Evolutionary conservation across 2,329 filamentous ascomycete species (phyloP).

Genomic region (Colletotrichum costaricense): DNA sequence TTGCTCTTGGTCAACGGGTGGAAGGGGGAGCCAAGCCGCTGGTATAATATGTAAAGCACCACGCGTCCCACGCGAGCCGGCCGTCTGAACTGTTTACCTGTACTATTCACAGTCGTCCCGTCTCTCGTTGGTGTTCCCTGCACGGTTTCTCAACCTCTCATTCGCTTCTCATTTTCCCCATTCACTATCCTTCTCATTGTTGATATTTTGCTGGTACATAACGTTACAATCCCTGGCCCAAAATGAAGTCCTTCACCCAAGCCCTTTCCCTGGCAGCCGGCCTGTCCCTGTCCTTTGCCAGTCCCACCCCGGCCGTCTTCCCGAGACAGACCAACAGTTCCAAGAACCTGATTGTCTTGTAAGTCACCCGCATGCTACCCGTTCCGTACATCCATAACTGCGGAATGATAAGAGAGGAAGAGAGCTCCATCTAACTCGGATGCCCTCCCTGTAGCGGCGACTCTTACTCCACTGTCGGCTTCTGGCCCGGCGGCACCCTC

Average conservation of each 20-base stretch:
- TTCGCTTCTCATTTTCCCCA: neutral
- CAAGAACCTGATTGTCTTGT: constrained; percentile 30
- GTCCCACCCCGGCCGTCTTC: constrained; percentile 6
- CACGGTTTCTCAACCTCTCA: neutral
- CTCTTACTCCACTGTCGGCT: constrained; percentile 69
- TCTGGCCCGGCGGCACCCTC: constrained; percentile 59
- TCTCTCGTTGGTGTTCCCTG: constrained; percentile 3
- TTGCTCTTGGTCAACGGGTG: neutral
- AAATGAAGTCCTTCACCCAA: constrained; percentile 24
- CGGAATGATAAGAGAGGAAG: no score
- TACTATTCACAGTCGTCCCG: neutral
- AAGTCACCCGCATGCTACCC: neutral
- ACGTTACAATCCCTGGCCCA: neutral
- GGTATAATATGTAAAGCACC: constrained; percentile 10
- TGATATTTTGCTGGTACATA: constrained; percentile 20
- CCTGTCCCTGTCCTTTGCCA: constrained; percentile 28
- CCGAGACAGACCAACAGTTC: constrained; percentile 16
- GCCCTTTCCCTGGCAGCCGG: constrained; percentile 23
- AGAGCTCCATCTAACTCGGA: neutral
- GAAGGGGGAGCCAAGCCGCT: neutral
- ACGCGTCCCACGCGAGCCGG: neutral
- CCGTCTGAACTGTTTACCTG: neutral
- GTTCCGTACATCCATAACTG: neutral
- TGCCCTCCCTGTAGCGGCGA: constrained; percentile 56
- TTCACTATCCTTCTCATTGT: neutral